Base-by-base conservation (phyloP, 208 protist species). In the Crithidia expoeki region DNA sequence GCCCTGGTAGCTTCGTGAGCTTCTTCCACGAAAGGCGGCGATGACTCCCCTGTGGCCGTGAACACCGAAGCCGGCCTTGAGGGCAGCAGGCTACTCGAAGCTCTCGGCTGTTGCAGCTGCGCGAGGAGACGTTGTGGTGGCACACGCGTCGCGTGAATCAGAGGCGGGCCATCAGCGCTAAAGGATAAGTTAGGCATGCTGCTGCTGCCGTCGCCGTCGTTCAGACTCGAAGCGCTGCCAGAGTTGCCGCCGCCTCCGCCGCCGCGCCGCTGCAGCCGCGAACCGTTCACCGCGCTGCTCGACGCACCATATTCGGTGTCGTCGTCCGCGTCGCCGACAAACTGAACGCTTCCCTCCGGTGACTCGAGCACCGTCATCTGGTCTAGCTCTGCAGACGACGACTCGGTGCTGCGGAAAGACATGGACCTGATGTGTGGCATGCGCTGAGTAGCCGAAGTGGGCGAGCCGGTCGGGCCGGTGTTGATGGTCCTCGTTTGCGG, bases 291-390 rank as follows among this genome's bases (percentile, higher is more conserved):
- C 12, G 23, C 23, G 33, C 19, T 57, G 61, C 47, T 46, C 27
- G 19, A 46, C n/a, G 32, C 47, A 2, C 47, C 56, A n/a, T 62
- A 34, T 4, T 65, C 62, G 9, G n/a, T 55, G 23, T 63, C 57
- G 12, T 40, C 51, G 19, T 68, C 56, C 10, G 42, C 56, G 27
- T 66, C 72, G 21, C 44, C 40, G 30, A 34, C 10, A 17, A 56
- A 60, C 28, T 38, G n/a, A 14, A 61, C 44, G 50, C 58, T 56
- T 23, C 46, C 25, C 34, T 69, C 25, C 32, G 55, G 55, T 5
- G 70, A 69, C 34, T 76, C 62, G 40, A 76, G 63, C 30, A 40
- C 62, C 47, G 70, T 51, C 46, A 76, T 68, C 47, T 65, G 55
- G n/a, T 69, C 62, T 1, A 60, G 49, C 51, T 60, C 64, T 17